Conservation (phyloP, 2,329 filamentous ascomycete species). For the Diaporthe humulicola region DNA sequence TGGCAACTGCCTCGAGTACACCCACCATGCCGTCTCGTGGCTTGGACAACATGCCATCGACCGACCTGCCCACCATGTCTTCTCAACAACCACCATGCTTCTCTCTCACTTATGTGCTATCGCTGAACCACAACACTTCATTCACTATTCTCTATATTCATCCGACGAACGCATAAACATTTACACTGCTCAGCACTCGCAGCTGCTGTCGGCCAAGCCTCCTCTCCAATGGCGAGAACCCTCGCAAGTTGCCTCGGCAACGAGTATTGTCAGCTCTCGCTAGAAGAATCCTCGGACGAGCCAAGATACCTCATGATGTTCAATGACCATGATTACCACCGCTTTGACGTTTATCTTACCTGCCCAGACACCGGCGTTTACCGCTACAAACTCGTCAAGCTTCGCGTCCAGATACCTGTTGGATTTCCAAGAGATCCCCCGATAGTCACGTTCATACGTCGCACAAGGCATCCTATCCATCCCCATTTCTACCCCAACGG, state of each 20-base stretch:
- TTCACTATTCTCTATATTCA: neutral
- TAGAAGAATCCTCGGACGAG: no score
- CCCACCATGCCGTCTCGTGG: neutral
- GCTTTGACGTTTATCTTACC: constrained; percentile 26
- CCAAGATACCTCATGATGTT: no score
- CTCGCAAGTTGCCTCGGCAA: no score
- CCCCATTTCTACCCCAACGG: neutral
- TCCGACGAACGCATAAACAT: neutral
- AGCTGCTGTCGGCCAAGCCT: neutral
- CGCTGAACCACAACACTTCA: neutral
- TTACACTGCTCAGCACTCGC: no score
- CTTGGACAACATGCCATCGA: neutral
- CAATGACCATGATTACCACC: neutral
- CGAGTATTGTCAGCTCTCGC: no score
- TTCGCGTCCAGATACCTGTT: neutral
- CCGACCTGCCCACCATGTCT: neutral
- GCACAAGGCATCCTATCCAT: neutral
- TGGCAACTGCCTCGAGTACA: neutral
- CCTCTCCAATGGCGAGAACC: neutral
- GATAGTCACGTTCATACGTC: neutral
- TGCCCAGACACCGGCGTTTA: neutral
- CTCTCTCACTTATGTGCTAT: neutral
- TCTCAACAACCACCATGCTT: neutral
- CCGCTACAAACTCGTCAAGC: neutral
- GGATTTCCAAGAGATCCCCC: neutral